A percentile compares a stretch with the other conserved stretches of the same genome.
Conservation (phyloP, 2,329 filamentous ascomycete genomes). For the Aspergillus melleus region DNA sequence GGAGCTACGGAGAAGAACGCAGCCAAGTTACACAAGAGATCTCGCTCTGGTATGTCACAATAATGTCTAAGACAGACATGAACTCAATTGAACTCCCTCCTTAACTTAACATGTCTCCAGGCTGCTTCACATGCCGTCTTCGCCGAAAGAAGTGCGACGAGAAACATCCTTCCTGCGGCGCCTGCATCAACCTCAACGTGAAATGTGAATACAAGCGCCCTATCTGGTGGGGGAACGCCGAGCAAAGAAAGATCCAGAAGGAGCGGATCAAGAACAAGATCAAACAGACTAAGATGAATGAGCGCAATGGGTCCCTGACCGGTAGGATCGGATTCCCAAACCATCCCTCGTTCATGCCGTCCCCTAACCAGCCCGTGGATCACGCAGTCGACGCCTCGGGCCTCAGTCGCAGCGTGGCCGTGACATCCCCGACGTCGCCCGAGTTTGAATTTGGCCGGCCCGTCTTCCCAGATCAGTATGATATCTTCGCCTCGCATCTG, state of each 20-base stretch:
- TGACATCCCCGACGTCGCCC: slow-evolving; percentile 65
- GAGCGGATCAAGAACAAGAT: slow-evolving; percentile 96
- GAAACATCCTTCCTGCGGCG: slow-evolving; percentile 62
- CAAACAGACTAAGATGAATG: slow-evolving; percentile 91
- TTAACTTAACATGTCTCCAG: slow-evolving; percentile 36
- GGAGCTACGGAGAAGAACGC: slow-evolving; percentile 56
- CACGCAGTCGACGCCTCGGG: slow-evolving; percentile 14
- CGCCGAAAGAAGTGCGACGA: slow-evolving; percentile 72
- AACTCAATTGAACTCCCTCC: neutral
- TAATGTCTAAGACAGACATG: neutral
- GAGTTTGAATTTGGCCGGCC: slow-evolving; percentile 69
- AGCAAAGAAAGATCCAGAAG: slow-evolving; percentile 81
- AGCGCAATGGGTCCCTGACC: slow-evolving; percentile 67
- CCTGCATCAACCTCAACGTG: slow-evolving; percentile 72
- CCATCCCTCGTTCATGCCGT: neutral
- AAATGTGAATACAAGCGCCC: slow-evolving; percentile 95
- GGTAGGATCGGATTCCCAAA: slow-evolving; percentile 26
- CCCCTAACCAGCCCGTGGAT: slow-evolving; percentile 9
- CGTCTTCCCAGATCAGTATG: slow-evolving; percentile 48
- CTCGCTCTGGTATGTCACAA: slow-evolving; percentile 77
- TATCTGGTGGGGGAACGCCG: slow-evolving; percentile 95
- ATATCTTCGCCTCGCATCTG: slow-evolving; percentile 44
- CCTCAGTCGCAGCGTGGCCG: slow-evolving; percentile 17
- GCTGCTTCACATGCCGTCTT: slow-evolving; percentile 67
- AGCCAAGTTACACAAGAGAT: slow-evolving; percentile 89